Evolutionary conservation across 139 green algal species (phyloP).

Genomic region (Trebouxia sp.): DNA sequence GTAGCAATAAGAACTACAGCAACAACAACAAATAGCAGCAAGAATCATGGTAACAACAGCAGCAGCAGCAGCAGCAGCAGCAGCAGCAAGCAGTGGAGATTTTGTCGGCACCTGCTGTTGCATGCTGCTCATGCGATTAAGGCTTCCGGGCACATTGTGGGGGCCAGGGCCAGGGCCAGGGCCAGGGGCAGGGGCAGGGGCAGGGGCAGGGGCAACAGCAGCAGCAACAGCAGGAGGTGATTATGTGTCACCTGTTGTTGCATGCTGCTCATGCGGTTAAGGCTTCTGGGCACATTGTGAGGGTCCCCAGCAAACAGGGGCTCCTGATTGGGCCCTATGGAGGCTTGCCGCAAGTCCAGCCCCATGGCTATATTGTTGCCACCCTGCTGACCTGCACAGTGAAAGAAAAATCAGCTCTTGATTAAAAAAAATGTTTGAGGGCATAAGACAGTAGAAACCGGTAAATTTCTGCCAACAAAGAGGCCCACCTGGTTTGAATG

Average conservation of each 20-base stretch:
- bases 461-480: too few species aligned
- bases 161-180: too few species aligned
- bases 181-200: too few species aligned
- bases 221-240: neutral
- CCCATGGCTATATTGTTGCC: neutral
- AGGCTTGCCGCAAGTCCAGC: neutral
- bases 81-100: neutral
- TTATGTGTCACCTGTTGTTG: conserved; percentile 5
- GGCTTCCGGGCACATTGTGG: conserved; percentile 13
- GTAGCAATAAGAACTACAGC: too few species aligned
- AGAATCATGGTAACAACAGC: too few species aligned
- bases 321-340: neutral
- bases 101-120: conserved; percentile 12
- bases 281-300: conserved; percentile 13
- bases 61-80: too few species aligned
- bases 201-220: too few species aligned
- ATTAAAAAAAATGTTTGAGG: too few species aligned
- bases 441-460: too few species aligned
- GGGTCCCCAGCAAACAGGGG: neutral
- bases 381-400: neutral
- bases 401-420: neutral
- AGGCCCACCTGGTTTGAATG: too few species aligned
- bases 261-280: conserved; percentile 20
- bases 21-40: too few species aligned
- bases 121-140: conserved; percentile 21